Conservation (phyloP, 1,139 yeast genomes). For the Taphrina betulina region DNA sequence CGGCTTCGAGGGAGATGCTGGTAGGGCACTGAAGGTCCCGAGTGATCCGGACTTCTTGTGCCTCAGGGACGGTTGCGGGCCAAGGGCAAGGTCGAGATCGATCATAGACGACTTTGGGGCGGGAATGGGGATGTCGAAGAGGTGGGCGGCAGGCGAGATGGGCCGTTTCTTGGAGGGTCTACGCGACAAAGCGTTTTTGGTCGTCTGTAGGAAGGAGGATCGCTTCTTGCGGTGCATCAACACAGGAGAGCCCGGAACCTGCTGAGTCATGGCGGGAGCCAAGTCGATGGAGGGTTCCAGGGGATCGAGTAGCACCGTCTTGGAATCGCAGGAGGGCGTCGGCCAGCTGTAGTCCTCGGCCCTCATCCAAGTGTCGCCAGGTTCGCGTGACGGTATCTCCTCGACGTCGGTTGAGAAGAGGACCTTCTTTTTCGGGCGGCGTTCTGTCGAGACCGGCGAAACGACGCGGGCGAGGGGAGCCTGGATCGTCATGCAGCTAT, state of each 20-base stretch:
- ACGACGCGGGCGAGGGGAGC: neutral
- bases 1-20: slow-evolving; percentile 25
- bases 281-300: slow-evolving; percentile 25
- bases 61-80: slow-evolving; percentile 17
- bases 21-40: slow-evolving; percentile 23
- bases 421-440: slow-evolving; percentile 7
- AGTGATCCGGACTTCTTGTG: slow-evolving; percentile 28
- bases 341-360: slow-evolving; percentile 32
- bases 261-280: slow-evolving; percentile 17
- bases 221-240: slow-evolving; percentile 29
- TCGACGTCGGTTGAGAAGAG: slow-evolving; percentile 5
- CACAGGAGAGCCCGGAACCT: slow-evolving; percentile 28
- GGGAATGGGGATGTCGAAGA: slow-evolving; percentile 2
- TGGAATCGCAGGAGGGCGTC: slow-evolving; percentile 6
- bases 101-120: slow-evolving; percentile 19
- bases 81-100: slow-evolving; percentile 25
- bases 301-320: slow-evolving; percentile 10
- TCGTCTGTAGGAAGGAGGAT: slow-evolving; percentile 25
- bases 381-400: slow-evolving; percentile 17
- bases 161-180: slow-evolving; percentile 27
- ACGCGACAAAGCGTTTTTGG: slow-evolving; percentile 25
- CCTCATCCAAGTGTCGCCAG: slow-evolving; percentile 30
- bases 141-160: neutral
- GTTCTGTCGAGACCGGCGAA: neutral
- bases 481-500: neutral